Evolutionary conservation across 768 basidiomycete genomes (phyloP), one percentile per base, ranked within the genome.

Genomic region (Agrocybe pediades): DNA sequence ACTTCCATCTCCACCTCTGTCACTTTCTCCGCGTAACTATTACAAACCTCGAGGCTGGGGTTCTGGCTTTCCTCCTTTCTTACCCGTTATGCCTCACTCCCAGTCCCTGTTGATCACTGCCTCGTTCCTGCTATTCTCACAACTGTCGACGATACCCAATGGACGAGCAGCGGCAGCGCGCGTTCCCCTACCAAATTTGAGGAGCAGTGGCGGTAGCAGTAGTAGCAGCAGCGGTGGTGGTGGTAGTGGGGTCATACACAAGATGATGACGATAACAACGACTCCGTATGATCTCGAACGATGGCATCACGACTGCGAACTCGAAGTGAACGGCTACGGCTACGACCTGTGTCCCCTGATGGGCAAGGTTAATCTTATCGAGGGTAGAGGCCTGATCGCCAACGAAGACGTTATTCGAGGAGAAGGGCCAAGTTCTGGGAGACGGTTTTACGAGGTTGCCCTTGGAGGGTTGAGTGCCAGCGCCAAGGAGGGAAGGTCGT

Each of bases 271-370:
- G 33, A 36, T 36, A 11, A 13, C 33, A 36, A n/a, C n/a, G 47
- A 40, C 51, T 39, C 9, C 53, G 57, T 9, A 41, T 33, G 20
- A 46, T 62, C 11, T 46, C 44, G 16, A 54, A 54, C 49, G 46
- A 51, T 41, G 55, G 46, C 45, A 42, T 17, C 44, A 40, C 15
- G 39, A 56, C 19, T 68, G 67, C 54, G 46, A 53, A 41, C 59
- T 68, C 50, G 51, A 59, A 11, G 21, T 68, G n/a, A 46, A 53
- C 5, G 65, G 60, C 21, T 58, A 63, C 49, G 52, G 30, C 6
- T 66, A 60, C 43, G 42, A 68, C 42, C 26, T 68, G 6, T 68
- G 67, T 41, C 57, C 67, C 1, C 53, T 68, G 53, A 42, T 54
- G 17, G 53, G 53, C 2, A 41, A 41, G 49, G 47, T 46, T n/a